phyloP scores from a whole-genome alignment of 495 filamentous ascomycete genomes.

The Aeminium ludgeri region DNA sequence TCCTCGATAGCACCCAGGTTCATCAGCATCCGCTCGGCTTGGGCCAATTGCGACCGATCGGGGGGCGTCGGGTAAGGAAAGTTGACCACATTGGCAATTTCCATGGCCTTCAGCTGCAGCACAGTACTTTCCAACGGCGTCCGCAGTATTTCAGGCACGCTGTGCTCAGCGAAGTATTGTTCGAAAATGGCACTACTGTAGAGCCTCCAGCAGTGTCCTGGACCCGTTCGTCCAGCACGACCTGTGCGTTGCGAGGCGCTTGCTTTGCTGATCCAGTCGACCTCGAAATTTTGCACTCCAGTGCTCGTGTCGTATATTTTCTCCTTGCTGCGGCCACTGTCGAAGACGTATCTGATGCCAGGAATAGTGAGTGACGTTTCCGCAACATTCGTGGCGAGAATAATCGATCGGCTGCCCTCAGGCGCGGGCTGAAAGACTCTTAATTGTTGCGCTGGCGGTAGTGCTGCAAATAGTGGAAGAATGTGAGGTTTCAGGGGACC shows the following conservation, averaged over 20 bases:
- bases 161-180: conserved; percentile 70
- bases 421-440: conserved; percentile 70
- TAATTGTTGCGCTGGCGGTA: conserved; percentile 87
- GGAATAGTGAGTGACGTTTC: conserved; percentile 96
- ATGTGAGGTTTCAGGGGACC: conserved; percentile 44
- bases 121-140: conserved; percentile 89
- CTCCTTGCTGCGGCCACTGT: conserved; percentile 82
- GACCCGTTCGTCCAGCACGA: conserved; percentile 87
- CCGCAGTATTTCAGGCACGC: conserved; percentile 73
- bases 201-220: conserved; percentile 85
- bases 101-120: conserved; percentile 90
- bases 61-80: conserved; percentile 98
- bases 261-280: conserved; percentile 95
- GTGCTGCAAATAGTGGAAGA: conserved; percentile 78
- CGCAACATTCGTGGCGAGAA: conserved; percentile 91
- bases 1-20: conserved; percentile 33
- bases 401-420: conserved; percentile 67
- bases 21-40: conserved; percentile 70
- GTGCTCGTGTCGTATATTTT: conserved; percentile 67
- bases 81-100: conserved; percentile 72
- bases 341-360: conserved; percentile 89
- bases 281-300: conserved; percentile 87
- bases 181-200: conserved; percentile 94
- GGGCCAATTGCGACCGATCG: conserved; percentile 57
- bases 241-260: conserved; percentile 85